Evolutionary conservation across 768 basidiomycete genomes (phyloP).

Genomic region (Amanita subjunquillea): DNA sequence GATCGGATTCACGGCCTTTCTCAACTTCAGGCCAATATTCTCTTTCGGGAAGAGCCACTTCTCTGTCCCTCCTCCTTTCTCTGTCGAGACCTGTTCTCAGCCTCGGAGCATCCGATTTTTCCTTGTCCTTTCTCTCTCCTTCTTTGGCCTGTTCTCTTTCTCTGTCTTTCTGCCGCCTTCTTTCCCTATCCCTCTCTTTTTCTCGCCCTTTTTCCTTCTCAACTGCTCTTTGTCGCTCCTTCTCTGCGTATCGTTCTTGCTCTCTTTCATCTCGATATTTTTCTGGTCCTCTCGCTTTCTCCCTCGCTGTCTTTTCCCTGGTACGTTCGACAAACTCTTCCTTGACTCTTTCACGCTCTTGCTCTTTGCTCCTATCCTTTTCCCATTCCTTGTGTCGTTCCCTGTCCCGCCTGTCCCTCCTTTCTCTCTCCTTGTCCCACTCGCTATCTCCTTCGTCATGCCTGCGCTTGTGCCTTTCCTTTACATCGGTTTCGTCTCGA

Average conservation of each 20-base stretch:
- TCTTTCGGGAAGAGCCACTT: constrained; percentile 1
- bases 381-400: constrained; percentile 9
- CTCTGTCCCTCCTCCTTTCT: constrained; percentile 9
- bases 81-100: constrained; percentile 5
- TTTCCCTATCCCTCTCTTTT: constrained; percentile 15
- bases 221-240: constrained; percentile 5
- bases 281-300: constrained; percentile 2
- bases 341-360: constrained; percentile 5
- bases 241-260: constrained; percentile 1
- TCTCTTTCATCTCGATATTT: constrained; percentile 4
- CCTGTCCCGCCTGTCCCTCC: constrained; percentile 8
- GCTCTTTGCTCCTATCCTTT: constrained; percentile 1
- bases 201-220: constrained; percentile 15
- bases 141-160: constrained; percentile 12
- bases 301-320: constrained; percentile 4
- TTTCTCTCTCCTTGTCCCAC: constrained; percentile 13
- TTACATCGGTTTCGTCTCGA: constrained; percentile 8
- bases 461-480: constrained; percentile 4
- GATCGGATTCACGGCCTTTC: constrained; percentile 4
- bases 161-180: constrained; percentile 10
- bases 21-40: background rate
- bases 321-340: constrained; percentile 6
- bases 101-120: background rate
- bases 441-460: constrained; percentile 7
- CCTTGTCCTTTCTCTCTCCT: constrained; percentile 10